phyloP scores from a whole-genome alignment of 1,284 basidiomycete species.

The Tilletia horrida region DNA sequence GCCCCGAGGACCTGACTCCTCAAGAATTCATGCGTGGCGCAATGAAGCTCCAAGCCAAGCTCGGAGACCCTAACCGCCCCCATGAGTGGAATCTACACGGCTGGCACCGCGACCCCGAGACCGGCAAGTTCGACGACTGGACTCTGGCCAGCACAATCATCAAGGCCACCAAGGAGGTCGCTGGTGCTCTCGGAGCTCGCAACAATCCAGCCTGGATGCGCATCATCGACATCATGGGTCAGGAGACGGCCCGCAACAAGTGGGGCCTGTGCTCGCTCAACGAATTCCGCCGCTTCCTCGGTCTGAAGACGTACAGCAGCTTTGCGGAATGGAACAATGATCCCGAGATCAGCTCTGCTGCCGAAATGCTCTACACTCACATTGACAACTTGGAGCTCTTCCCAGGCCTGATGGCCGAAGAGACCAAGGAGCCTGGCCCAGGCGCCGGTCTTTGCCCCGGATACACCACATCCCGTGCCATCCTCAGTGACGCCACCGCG shows the following conservation, averaged over 20 bases:
- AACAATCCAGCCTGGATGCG: conserved; percentile 72
- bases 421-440: conserved; percentile 11
- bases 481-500: conserved; percentile 80
- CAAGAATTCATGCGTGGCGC: conserved; percentile 64
- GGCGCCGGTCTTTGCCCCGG: conserved; percentile 63
- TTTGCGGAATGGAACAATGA: conserved; percentile 81
- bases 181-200: conserved; percentile 72
- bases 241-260: conserved; percentile 65
- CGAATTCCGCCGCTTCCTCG: conserved; percentile 66
- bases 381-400: conserved; percentile 79
- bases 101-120: conserved; percentile 61
- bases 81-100: conserved; percentile 65
- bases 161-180: conserved; percentile 62
- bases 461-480: conserved; percentile 80
- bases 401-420: conserved; percentile 38
- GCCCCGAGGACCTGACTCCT: conserved; percentile 59
- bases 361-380: conserved; percentile 61
- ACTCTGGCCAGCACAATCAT: conserved; percentile 62
- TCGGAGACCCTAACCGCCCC: conserved; percentile 52
- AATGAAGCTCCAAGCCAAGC: conserved; percentile 20
- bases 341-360: conserved; percentile 68
- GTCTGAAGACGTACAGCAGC: conserved; percentile 15
- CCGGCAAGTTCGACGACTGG: conserved; percentile 68
- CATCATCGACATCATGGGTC: conserved; percentile 76
- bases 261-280: conserved; percentile 82